A percentile compares a stretch with the other conserved stretches of the same genome.
Conservation (phyloP, 2,329 filamentous ascomycete genomes). For the Zelopaecilomyces penicillatus region DNA sequence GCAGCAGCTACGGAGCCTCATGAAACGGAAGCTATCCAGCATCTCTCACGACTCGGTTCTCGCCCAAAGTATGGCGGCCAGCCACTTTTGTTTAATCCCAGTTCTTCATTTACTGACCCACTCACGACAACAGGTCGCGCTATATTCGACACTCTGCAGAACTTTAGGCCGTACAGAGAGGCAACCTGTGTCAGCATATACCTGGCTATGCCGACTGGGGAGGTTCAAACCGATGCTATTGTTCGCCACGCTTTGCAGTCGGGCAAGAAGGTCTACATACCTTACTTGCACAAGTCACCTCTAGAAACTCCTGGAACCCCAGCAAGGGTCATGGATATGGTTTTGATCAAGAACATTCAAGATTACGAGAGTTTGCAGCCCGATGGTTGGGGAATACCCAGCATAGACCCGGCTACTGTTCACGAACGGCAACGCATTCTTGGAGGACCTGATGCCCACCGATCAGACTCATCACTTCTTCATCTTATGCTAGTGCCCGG, state of each 20-base stretch:
- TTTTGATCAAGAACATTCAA: constrained; percentile 60
- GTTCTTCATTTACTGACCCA: not conserved
- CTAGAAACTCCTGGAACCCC: constrained; percentile 45
- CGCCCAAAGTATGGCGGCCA: constrained; percentile 56
- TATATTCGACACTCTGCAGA: constrained; percentile 56
- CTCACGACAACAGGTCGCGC: constrained; percentile 43
- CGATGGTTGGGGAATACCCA: constrained; percentile 95
- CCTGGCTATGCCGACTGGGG: constrained; percentile 82
- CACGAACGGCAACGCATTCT: constrained; percentile 63
- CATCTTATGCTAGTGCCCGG: constrained; percentile 89
- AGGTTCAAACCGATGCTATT: constrained; percentile 76
- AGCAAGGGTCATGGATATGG: constrained; percentile 82
- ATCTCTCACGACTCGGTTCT: constrained; percentile 54
- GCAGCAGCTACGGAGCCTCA: constrained; percentile 61
- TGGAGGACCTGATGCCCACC: constrained; percentile 45
- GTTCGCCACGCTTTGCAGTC: constrained; percentile 68
- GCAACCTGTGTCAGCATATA: constrained; percentile 77
- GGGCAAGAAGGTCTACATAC: constrained; percentile 85
- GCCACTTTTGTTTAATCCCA: not conserved
- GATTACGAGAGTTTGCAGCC: constrained; percentile 71
- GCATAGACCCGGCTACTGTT: constrained; percentile 59
- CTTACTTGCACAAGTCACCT: constrained; percentile 66
- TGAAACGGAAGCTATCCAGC: constrained; percentile 57
- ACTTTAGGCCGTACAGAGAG: constrained; percentile 64
- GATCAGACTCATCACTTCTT: constrained; percentile 43